Conservation (phyloP, 2,329 filamentous ascomycete genomes). For the Metarhizium humberi region DNA sequence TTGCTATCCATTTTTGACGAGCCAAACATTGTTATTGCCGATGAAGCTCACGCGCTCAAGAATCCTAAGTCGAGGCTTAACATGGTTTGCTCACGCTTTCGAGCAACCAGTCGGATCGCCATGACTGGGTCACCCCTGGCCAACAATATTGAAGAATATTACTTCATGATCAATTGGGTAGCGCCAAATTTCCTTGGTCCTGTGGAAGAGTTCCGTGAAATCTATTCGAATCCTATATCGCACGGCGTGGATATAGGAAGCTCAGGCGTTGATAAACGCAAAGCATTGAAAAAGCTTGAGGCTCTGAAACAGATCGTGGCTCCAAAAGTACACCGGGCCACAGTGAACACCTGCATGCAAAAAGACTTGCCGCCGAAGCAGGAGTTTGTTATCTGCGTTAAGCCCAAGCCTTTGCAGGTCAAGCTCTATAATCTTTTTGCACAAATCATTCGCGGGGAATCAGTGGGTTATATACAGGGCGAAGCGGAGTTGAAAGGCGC, state of each 20-base stretch:
- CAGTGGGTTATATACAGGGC: background rate
- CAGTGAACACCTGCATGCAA: constrained; percentile 53
- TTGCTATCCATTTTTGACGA: constrained; percentile 43
- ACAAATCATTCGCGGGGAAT: constrained; percentile 7
- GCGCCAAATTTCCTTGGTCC: constrained; percentile 69
- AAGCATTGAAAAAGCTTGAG: constrained; percentile 55
- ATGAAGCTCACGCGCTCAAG: constrained; percentile 79
- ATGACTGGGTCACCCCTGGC: constrained; percentile 80
- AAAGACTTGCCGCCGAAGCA: constrained; percentile 63
- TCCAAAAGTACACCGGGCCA: constrained; percentile 70
- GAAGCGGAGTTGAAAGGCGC: constrained; percentile 5
- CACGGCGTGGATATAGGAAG: constrained; percentile 63
- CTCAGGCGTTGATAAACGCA: constrained; percentile 40
- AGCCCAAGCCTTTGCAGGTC: constrained; percentile 57
- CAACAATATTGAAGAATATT: constrained; percentile 79
- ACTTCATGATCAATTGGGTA: constrained; percentile 81
- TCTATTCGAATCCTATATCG: constrained; percentile 67
- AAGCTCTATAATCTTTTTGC: constrained; percentile 49
- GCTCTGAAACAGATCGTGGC: constrained; percentile 63
- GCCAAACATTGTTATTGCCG: constrained; percentile 68
- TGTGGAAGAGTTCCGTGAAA: constrained; percentile 54
- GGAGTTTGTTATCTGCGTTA: constrained; percentile 73
- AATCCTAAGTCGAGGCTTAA: constrained; percentile 47
- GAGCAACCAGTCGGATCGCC: constrained; percentile 64
- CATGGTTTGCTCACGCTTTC: constrained; percentile 47